Evolutionary conservation across 305 asterid genomes (phyloP).

Genomic region (Solanum aculeatissimum): DNA sequence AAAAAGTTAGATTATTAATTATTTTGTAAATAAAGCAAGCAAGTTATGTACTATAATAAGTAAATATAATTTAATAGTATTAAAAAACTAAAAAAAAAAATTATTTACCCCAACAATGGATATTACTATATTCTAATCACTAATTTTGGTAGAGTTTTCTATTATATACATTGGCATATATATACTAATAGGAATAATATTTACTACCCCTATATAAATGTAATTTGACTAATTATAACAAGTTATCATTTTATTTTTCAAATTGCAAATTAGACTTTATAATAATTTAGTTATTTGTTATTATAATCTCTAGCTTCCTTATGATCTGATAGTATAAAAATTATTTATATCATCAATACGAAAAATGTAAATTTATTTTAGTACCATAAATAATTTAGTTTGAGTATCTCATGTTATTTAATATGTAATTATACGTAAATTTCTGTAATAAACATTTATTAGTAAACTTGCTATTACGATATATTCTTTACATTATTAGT

Average conservation of each 20-base stretch:
- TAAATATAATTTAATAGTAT: background rate
- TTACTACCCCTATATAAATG: background rate
- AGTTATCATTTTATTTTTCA: background rate
- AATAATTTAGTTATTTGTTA: background rate
- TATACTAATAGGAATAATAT: background rate
- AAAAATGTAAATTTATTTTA: background rate
- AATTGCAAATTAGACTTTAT: background rate
- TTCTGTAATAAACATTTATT: too few species aligned
- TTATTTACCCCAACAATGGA: background rate
- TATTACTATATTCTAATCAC: background rate
- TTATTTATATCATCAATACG: background rate
- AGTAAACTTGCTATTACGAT: background rate
- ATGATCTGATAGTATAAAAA: background rate
- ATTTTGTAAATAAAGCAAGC: background rate
- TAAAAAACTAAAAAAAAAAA: too few species aligned
- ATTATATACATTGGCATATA: background rate
- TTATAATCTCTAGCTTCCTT: background rate
- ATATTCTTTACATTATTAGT: too few species aligned
- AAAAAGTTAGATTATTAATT: background rate
- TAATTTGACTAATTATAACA: background rate
- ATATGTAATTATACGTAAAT: background rate
- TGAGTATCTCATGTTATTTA: too few species aligned
- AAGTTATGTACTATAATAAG: background rate
- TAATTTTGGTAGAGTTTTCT: background rate
- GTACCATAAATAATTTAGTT: background rate